Base-by-base conservation (phyloP, 1,284 basidiomycete genomes). In the Moesziomyces globuligerus region DNA sequence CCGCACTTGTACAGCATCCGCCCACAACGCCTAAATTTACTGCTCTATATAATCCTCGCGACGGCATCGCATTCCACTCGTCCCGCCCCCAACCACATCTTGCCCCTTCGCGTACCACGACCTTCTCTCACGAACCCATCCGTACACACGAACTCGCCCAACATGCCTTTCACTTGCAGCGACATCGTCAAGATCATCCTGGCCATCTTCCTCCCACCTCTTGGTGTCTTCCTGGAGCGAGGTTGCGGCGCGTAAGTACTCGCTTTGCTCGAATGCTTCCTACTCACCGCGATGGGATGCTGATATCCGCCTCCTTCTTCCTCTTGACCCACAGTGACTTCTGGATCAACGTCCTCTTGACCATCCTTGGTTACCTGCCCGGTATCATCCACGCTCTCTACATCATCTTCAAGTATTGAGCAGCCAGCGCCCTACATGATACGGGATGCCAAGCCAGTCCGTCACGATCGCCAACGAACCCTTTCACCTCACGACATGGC, bases 331-430 rank as follows among this genome's bases (percentile, higher is more conserved):
- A 49, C 58, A 70, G 60, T 53, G 59, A 67, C 65, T 66, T 60
- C 44, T 68, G 58, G 59, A 58, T 75, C 57, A 71, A 72, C 68
- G 66, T 78, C 42, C 57, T 76, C 39, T 58, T 75, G 51, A 75
- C 71, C 48, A 78, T 78, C 46, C 74, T 78, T 34, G 75, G 75
- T 60, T 77, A 66, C 49, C 18, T 67, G 23, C 68, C 75, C 21
- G 75, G 75, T 57, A 78, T 78, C 72, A 71, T 78, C 57, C 74
- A 76, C 72, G 75, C 75, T 34, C 64, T 77, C 39, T 77, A 77
- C 73, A 67, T 77, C 56, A 77, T 77, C 58, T 69, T 77, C 73
- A 75, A 72, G 53, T 75, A 74, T 44, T 75, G 55, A 66, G 60
- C 49, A 52, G 15, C 6, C 29, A 13, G n/a, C n/a, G 20, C 39